Percentiles rank a stretch among this genome's conserved stretches.
Evolutionary conservation across 192 early-diverging fungal genomes (phyloP).

Genomic region (Backusella psychrophila): DNA sequence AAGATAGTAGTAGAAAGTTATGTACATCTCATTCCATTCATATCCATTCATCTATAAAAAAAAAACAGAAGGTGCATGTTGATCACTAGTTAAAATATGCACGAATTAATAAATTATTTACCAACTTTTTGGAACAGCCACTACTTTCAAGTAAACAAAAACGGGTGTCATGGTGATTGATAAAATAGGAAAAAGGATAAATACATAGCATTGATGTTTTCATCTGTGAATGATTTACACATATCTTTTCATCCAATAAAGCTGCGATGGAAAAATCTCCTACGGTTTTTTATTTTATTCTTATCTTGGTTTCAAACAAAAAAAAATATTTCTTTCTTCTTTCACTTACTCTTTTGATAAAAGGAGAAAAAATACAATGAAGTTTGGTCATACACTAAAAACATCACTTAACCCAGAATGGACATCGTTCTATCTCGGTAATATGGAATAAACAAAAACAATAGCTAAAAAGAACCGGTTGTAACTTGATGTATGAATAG

Average conservation of each 20-base stretch:
- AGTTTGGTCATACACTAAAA: slow-evolving; percentile 86
- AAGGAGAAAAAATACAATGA: slow-evolving; percentile 54
- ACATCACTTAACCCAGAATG: slow-evolving; percentile 80
- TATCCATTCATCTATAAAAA: no score
- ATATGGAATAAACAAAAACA: neutral
- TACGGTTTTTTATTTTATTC: neutral
- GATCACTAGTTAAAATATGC: no score
- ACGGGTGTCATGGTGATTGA: no score
- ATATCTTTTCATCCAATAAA: neutral
- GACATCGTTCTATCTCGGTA: slow-evolving; percentile 78
- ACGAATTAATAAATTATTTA: no score
- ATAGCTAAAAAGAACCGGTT: neutral
- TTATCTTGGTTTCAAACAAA: neutral
- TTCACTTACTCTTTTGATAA: neutral
- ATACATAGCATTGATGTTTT: no score
- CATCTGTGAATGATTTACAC: no score
- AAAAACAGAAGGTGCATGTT: no score
- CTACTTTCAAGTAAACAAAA: no score
- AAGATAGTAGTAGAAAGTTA: no score
- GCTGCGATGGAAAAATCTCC: neutral
- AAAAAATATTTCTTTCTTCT: neutral
- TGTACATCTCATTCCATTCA: no score
- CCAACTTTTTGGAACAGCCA: no score
- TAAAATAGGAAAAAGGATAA: no score
- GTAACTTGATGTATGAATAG: neutral